phyloP scores from a whole-genome alignment of 2,329 filamentous ascomycete genomes.

The Sclerotinia nivalis region DNA sequence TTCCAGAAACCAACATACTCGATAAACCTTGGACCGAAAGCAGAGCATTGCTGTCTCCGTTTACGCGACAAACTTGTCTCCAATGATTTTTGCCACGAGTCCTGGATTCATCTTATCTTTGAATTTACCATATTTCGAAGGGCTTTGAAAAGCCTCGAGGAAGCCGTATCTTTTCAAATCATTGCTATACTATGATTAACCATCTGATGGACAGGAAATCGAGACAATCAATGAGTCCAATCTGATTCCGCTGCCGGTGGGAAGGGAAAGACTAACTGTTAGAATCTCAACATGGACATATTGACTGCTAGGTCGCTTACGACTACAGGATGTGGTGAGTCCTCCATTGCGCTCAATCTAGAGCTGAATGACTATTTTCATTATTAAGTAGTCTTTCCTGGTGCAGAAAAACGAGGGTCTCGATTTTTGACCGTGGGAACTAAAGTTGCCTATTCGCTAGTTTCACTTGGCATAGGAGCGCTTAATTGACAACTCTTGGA shows the following conservation, averaged over 20 bases:
- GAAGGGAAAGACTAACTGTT: not conserved
- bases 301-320: not conserved
- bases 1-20: not conserved
- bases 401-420: not conserved
- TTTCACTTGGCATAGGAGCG: not conserved
- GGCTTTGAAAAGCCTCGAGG: not conserved
- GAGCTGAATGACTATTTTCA: not conserved
- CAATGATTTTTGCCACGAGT: not conserved
- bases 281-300: not conserved
- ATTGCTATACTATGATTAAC: not conserved
- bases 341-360: not conserved
- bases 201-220: not conserved
- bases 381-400: not conserved
- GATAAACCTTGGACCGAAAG: not conserved
- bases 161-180: not conserved
- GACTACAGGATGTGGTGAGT: not conserved
- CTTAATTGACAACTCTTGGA: not conserved
- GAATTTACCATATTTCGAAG: not conserved
- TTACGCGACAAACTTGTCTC: not conserved
- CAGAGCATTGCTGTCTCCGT: not conserved
- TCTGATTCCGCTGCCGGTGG: not conserved
- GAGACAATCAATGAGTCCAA: not conserved
- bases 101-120: not conserved
- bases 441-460: not conserved
- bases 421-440: not conserved